Evolutionary conservation across 495 filamentous ascomycete genomes (phyloP), one percentile per base, ranked within the genome.

Genomic region (Parmelia sp.): DNA sequence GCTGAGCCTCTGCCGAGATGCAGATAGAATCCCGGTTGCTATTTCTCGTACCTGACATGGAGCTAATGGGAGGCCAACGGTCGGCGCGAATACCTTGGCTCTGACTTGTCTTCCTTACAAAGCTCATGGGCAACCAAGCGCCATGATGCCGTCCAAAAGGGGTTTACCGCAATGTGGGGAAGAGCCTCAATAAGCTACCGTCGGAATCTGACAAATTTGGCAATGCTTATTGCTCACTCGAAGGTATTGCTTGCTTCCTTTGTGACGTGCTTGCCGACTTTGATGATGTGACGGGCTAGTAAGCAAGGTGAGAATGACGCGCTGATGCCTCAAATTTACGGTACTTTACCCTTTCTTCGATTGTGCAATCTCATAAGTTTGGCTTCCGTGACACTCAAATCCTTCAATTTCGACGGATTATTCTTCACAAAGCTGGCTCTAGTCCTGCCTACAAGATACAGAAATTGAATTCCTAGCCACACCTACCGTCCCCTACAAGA

Each of bases 191-290:
- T 29, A 27, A 47, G 23, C 17, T n/a, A 45, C 17, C 9, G 44
- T 11, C 44, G 2, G 5, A 25, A 21, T 47, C n/a, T 15, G 7
- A 27, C 10, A 49, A 0, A 45, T 12, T 35, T n/a, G n/a, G n/a
- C n/a, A n/a, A n/a, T n/a, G n/a, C n/a, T n/a, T n/a, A n/a, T n/a
- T n/a, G n/a, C n/a, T n/a, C n/a, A n/a, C n/a, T n/a, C n/a, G n/a
- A n/a, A n/a, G n/a, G n/a, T n/a, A n/a, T n/a, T n/a, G n/a, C n/a
- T n/a, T n/a, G n/a, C n/a, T 25, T n/a, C 33, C 6, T 7, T 58
- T 42, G 57, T 53, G 49, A 53, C 49, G 49, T 53, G 49, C 49
- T 53, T 25, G 25, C 49, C 3, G 49, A 53, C 49, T 19, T 53
- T 53, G 14, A 53, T 53, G 49, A 15, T 53, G 49, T 53, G 49